phyloP scores from a whole-genome alignment of 1,284 basidiomycete genomes.

The Trametes sp. region DNA sequence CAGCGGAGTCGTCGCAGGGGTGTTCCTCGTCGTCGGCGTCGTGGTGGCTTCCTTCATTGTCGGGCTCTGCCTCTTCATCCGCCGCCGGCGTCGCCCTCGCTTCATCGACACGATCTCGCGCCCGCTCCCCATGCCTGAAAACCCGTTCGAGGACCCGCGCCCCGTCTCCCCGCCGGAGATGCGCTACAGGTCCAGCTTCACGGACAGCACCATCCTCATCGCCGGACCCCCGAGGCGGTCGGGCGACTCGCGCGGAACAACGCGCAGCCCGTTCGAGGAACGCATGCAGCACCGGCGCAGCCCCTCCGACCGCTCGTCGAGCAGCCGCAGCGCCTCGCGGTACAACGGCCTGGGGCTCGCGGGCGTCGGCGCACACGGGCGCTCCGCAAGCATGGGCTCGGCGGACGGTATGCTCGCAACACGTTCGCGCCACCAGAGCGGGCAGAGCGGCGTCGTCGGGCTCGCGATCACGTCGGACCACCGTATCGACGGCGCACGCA shows the following conservation, averaged over 20 bases:
- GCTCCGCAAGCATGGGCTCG: conserved; percentile 18
- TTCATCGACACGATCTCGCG: conserved; percentile 45
- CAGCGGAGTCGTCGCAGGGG: conserved; percentile 60
- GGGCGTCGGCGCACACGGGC: conserved; percentile 30
- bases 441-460: conserved; percentile 24
- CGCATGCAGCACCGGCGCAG: conserved; percentile 15
- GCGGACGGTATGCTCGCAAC: not conserved
- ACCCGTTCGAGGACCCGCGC: conserved; percentile 41
- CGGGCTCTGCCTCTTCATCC: conserved; percentile 46
- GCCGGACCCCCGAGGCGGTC: not conserved
- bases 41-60: conserved; percentile 45
- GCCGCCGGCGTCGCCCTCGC: conserved; percentile 46
- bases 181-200: conserved; percentile 28
- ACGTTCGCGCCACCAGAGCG: conserved; percentile 27
- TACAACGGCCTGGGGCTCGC: conserved; percentile 28
- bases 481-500: conserved; percentile 10
- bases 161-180: conserved; percentile 23
- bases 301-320: not conserved
- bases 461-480: conserved; percentile 34
- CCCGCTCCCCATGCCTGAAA: conserved; percentile 40
- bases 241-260: not conserved
- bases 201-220: conserved; percentile 32
- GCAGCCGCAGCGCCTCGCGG: conserved; percentile 7
- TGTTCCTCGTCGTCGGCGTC: conserved; percentile 61
- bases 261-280: conserved; percentile 34